Evolutionary conservation across 2,329 filamentous ascomycete genomes (phyloP).

Genomic region (Periconia sp.): DNA sequence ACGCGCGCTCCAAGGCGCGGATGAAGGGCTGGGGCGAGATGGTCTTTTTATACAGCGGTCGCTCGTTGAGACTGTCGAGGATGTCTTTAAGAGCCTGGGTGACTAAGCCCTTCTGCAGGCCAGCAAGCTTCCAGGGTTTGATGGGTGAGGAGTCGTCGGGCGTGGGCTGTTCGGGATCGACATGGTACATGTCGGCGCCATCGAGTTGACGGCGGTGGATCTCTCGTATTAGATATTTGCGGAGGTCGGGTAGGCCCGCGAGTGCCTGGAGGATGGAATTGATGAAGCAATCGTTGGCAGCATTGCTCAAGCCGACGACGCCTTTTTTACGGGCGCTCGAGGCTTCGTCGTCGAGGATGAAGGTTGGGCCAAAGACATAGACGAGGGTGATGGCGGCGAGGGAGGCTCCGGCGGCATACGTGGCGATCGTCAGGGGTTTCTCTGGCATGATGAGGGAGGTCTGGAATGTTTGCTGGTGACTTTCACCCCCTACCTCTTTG

Average conservation of each 20-base stretch:
- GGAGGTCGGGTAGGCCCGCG: slow-evolving; percentile 84
- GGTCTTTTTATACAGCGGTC: slow-evolving; percentile 90
- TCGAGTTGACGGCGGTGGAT: slow-evolving; percentile 82
- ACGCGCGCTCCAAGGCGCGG: slow-evolving; percentile 78
- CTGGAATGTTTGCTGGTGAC: not conserved
- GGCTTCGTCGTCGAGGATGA: slow-evolving; percentile 84
- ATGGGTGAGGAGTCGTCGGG: slow-evolving; percentile 43
- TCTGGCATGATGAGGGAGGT: slow-evolving; percentile 67
- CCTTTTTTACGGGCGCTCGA: slow-evolving; percentile 68
- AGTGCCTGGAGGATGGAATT: slow-evolving; percentile 94
- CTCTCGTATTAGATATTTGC: slow-evolving; percentile 89
- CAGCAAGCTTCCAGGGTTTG: slow-evolving; percentile 54
- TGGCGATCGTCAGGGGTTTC: slow-evolving; percentile 78
- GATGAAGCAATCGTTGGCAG: slow-evolving; percentile 82
- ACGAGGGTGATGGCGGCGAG: slow-evolving; percentile 92
- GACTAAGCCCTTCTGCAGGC: slow-evolving; percentile 77
- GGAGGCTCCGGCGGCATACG: slow-evolving; percentile 93
- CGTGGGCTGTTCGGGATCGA: slow-evolving; percentile 51
- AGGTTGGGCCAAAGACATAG: slow-evolving; percentile 98
- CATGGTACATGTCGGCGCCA: slow-evolving; percentile 72
- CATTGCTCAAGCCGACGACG: slow-evolving; percentile 82
- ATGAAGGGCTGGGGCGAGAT: slow-evolving; percentile 89
- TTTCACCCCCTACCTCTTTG: not conserved
- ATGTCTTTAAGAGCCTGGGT: slow-evolving; percentile 90
- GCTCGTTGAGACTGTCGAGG: slow-evolving; percentile 87